A percentile compares a stretch with the other conserved stretches of the same genome.
These are phyloP conservation scores for Panaeolus cyanescens DNA, from an alignment of 768 basidiomycete species.

Conservation along the genomic window DNA sequence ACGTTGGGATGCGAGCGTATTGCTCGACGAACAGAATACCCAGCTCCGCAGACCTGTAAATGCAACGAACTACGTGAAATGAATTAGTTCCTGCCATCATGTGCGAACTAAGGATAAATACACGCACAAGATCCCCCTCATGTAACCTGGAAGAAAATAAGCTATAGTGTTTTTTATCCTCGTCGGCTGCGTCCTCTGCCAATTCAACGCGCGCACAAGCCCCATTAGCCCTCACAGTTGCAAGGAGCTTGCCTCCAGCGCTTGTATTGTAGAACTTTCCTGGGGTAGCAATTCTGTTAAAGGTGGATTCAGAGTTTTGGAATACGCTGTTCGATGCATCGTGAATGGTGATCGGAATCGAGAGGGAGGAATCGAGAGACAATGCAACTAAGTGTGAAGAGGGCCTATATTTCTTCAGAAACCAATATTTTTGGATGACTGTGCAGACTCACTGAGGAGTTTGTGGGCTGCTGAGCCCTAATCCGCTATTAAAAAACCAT, in stretches of 20 bases:
- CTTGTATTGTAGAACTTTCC: conserved; percentile 62
- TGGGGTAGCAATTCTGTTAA: conserved; percentile 44
- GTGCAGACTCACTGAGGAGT: conserved; percentile 30
- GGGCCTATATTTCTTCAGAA: conserved; percentile 19
- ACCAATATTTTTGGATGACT: background rate
- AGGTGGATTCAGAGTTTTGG: conserved; percentile 35
- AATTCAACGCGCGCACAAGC: conserved; percentile 48
- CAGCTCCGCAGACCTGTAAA: conserved; percentile 53
- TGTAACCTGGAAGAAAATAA: conserved; percentile 51
- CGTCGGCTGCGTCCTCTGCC: conserved; percentile 37
- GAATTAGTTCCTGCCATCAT: too few relatives aligned
- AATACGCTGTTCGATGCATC: conserved; percentile 35
- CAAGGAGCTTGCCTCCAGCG: conserved; percentile 50
- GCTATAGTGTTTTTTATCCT: conserved; percentile 48
- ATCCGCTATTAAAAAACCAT: conserved; percentile 37
- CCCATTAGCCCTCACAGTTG: conserved; percentile 52
- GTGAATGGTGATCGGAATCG: conserved; percentile 50
- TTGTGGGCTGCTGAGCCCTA: conserved; percentile 20
- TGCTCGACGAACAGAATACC: conserved; percentile 60
- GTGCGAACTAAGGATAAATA: background rate
- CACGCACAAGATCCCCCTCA: conserved; percentile 54
- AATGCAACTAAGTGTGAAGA: conserved; percentile 42
- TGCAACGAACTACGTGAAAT: conserved; percentile 51
- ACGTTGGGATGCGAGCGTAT: conserved; percentile 42
- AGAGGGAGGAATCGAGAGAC: conserved; percentile 49